Evolutionary conservation across 768 basidiomycete genomes (phyloP).

Genomic region (Polyporus arcularius): DNA sequence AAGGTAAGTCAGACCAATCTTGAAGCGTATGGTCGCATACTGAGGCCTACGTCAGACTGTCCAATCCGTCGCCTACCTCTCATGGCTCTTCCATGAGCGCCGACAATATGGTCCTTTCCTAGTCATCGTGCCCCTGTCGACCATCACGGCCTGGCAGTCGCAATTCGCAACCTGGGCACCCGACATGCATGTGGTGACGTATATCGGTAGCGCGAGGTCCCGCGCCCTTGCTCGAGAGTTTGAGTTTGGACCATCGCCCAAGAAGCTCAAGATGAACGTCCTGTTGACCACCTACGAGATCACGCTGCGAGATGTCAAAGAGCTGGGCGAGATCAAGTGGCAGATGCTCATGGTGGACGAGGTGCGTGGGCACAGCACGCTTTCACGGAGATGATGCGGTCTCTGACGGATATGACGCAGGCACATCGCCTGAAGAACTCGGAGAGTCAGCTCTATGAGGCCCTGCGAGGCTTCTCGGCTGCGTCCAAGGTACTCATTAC

Average conservation of each 20-base stretch:
- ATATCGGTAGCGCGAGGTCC: conserved; percentile 86
- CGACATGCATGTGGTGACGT: conserved; percentile 94
- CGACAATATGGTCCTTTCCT: conserved; percentile 96
- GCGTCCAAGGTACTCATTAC: conserved; percentile 96
- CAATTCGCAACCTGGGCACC: conserved; percentile 96
- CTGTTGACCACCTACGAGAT: conserved; percentile 96
- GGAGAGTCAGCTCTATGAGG: conserved; percentile 96
- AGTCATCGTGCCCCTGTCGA: conserved; percentile 96
- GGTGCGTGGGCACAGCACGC: conserved; percentile 43
- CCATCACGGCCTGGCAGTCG: conserved; percentile 96
- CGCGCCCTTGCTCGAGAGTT: conserved; percentile 90
- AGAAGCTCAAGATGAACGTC: conserved; percentile 96
- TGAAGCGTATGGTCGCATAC: not conserved
- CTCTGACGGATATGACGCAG: conserved; percentile 36
- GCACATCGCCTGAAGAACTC: conserved; percentile 98
- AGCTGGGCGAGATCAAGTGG: conserved; percentile 95
- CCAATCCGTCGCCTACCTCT: conserved; percentile 93
- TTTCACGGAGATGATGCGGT: conserved; percentile 1
- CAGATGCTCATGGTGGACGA: conserved; percentile 96
- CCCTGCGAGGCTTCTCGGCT: conserved; percentile 83
- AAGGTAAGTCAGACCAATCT: conserved; percentile 53
- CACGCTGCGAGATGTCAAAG: conserved; percentile 85
- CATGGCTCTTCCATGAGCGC: conserved; percentile 90
- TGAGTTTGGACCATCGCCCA: conserved; percentile 88
- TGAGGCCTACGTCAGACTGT: conserved; percentile 60